phyloP scores from a whole-genome alignment of 2,329 filamentous ascomycete genomes.

The Botryotinia convoluta region DNA sequence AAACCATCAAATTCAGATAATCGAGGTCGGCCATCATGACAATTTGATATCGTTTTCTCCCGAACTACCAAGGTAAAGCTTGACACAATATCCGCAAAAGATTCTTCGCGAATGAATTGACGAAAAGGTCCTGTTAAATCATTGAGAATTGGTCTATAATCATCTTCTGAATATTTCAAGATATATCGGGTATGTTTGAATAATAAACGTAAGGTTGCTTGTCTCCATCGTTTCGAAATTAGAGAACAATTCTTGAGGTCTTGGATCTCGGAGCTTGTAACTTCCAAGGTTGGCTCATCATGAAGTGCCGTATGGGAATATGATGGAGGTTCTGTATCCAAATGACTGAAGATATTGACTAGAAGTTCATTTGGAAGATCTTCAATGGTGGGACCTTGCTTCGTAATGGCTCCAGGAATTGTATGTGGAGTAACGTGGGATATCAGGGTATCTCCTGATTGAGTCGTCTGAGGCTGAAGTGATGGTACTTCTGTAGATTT shows the following conservation, averaged over 20 bases:
- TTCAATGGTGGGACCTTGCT: slow-evolving; percentile 22
- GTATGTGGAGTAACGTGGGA: slow-evolving; percentile 1
- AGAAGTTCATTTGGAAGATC: slow-evolving; percentile 61
- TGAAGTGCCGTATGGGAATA: slow-evolving; percentile 43
- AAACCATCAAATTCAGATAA: slow-evolving; percentile 37
- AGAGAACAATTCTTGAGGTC: slow-evolving; percentile 56
- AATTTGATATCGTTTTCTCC: slow-evolving; percentile 27
- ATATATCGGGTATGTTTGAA: slow-evolving; percentile 53
- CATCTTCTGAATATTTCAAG: slow-evolving; percentile 26
- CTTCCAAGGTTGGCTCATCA: slow-evolving; percentile 47
- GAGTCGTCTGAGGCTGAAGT: neutral
- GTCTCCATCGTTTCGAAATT: slow-evolving; percentile 53
- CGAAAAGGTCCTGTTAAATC: slow-evolving; percentile 34
- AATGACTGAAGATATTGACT: slow-evolving; percentile 53
- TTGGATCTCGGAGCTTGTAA: slow-evolving; percentile 41
- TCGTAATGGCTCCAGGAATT: neutral
- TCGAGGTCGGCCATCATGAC: slow-evolving; percentile 16
- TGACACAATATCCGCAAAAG: slow-evolving; percentile 42
- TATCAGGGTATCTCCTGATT: neutral
- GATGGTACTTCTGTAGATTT: neutral
- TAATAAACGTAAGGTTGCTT: slow-evolving; percentile 51
- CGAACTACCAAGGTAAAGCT: slow-evolving; percentile 48
- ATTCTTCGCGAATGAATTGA: slow-evolving; percentile 39
- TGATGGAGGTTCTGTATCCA: slow-evolving; percentile 52
- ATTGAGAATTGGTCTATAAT: slow-evolving; percentile 22